phyloP scores from a whole-genome alignment of 768 basidiomycete species.

The Mrakia gelida region DNA sequence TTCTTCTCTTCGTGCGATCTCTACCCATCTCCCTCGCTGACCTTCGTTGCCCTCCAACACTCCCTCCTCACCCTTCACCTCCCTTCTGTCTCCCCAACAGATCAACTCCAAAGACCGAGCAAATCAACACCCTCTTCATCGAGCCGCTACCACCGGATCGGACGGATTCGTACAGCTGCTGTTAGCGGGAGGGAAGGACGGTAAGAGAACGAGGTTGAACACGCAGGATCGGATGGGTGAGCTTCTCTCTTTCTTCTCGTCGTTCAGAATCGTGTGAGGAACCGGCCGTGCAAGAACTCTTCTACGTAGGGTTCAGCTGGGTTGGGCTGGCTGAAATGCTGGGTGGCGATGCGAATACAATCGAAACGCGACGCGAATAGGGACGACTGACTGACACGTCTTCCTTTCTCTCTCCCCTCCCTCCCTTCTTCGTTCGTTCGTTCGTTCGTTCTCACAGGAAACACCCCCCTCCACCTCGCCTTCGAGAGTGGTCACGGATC shows the following conservation, averaged over 20 bases:
- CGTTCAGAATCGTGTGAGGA: too few species aligned
- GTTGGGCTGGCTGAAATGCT: too few species aligned
- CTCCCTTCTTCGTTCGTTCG: background rate
- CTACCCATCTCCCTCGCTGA: background rate
- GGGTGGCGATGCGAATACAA: too few species aligned
- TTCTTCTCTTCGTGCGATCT: conserved; percentile 38
- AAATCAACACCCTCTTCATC: conserved; percentile 90
- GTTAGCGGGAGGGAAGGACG: conserved; percentile 51
- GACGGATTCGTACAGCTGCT: conserved; percentile 81
- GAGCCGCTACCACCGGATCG: conserved; percentile 93
- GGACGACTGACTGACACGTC: too few species aligned
- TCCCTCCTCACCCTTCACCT: background rate
- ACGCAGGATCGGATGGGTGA: conserved; percentile 50
- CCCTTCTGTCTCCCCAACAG: conserved; percentile 48
- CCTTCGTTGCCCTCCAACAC: conserved; percentile 1
- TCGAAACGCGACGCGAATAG: too few species aligned
- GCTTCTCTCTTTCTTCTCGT: conserved; percentile 22
- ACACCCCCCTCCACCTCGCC: conserved; percentile 93
- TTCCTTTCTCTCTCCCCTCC: conserved; percentile 34
- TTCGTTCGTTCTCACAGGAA: conserved; percentile 54
- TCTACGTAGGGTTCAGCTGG: too few species aligned
- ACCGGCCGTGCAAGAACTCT: too few species aligned
- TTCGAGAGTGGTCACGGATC: conserved; percentile 95
- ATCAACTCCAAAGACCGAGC: conserved; percentile 92
- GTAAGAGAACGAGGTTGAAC: conserved; percentile 70